Conservation (phyloP, 2,329 filamentous ascomycete species). For the Chalaropsis ovoidea region DNA sequence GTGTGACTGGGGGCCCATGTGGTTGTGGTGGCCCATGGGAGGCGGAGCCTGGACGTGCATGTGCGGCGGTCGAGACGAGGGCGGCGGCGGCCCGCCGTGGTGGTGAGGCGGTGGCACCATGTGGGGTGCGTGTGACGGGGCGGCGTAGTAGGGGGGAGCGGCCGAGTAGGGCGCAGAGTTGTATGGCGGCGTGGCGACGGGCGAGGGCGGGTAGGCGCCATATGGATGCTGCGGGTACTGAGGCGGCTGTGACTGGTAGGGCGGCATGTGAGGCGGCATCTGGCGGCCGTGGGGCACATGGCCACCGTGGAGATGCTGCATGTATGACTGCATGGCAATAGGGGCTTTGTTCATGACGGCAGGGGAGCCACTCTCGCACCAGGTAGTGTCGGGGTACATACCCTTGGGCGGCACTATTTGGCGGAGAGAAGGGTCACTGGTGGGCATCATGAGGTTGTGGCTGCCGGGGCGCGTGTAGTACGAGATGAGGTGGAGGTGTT, state of each 20-base stretch:
- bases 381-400: slow-evolving; percentile 92
- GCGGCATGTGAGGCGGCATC: slow-evolving; percentile 29
- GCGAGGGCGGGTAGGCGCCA: slow-evolving; percentile 37
- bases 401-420: slow-evolving; percentile 81
- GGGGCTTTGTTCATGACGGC: slow-evolving; percentile 71
- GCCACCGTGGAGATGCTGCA: slow-evolving; percentile 32
- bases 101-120: slow-evolving; percentile 30
- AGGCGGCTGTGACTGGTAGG: slow-evolving; percentile 31
- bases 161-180: slow-evolving; percentile 34
- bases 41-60: slow-evolving; percentile 29
- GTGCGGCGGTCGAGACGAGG: slow-evolving; percentile 23
- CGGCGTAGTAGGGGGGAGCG: slow-evolving; percentile 30
- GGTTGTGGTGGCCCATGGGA: slow-evolving; percentile 30
- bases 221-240: slow-evolving; percentile 34
- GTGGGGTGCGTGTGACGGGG: slow-evolving; percentile 27
- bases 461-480: slow-evolving; percentile 76
- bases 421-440: slow-evolving; percentile 66
- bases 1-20: slow-evolving; percentile 30
- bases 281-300: slow-evolving; percentile 27
- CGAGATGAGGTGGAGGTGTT: slow-evolving; percentile 94
- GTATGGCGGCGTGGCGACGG: slow-evolving; percentile 46
- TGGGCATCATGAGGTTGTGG: slow-evolving; percentile 67
- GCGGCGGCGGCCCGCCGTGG: slow-evolving; percentile 7
- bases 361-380: slow-evolving; percentile 72
- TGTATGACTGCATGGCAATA: slow-evolving; percentile 42